Evolutionary conservation across 495 filamentous ascomycete species (phyloP), one percentile per base, ranked within the genome.

Genomic region (Xylaria longipes): DNA sequence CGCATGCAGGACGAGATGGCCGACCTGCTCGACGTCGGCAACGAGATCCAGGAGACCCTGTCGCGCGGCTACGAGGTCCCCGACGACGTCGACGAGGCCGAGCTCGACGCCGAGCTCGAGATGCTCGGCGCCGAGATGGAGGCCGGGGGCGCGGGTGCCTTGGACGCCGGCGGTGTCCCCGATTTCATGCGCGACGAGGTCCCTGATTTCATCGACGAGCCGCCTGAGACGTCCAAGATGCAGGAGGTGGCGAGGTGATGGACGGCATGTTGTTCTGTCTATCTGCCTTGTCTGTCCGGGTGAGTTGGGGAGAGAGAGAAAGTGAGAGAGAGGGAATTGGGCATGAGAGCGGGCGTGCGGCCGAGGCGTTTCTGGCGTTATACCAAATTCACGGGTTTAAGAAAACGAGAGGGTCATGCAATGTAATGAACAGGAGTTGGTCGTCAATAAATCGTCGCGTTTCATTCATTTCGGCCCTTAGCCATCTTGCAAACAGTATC

Each of bases 1-100:
- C 88, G 91, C 71, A 90, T 99, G 87, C 96, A 99, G 87, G 96
- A 99, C 79, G 96, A 99, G 86, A 98, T 99, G 95, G 94, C 94
- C 45, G 96, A 99, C 82, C 76, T 98, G 82, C 93, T 99, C 90
- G 97, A 99, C 76, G 90, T 98, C 48, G 96, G 97, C 3, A 98
- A 98, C 81, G 96, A 98, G 82, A 99, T 99, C 69, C 93, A 99
- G 81, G 96, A 99, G 84, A 94, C 91, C 70, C 93, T 99, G 65
- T 94, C 92, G 65, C 82, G 97, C 71, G 92, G 94, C 71, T 99
- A 99, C 80, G 96, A 98, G 79, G 85, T 99, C 29, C 96, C 96
- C 1, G 96, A 99, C 79, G 95, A 98, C 78, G 95, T 99, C 68
- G 96, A 99, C 83, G 97, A 99, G 89, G 91, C 92, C 2, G 96